phyloP scores from a whole-genome alignment of 441 rosid species.

The Flueggea neowawraea region DNA sequence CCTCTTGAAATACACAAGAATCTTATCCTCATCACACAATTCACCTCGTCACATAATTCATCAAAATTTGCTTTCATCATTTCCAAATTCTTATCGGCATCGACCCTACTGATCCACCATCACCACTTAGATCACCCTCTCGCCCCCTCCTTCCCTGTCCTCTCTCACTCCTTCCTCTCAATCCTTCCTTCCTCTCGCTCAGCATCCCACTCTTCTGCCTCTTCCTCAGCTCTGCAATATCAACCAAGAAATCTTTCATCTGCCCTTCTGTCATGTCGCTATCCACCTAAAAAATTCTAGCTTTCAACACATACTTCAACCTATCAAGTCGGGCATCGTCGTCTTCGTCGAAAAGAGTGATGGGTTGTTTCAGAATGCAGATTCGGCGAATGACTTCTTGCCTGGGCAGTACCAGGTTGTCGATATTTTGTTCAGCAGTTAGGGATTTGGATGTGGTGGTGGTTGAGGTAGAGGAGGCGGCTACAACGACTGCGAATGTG shows the following conservation, averaged over 20 bases:
- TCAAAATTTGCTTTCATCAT: conserved; percentile 73
- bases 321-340: no score
- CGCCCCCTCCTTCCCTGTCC: conserved; percentile 61
- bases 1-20: conserved; percentile 73
- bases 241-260: conserved; percentile 79
- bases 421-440: conserved; percentile 52
- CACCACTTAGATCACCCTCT: conserved; percentile 62
- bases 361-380: conserved; percentile 75
- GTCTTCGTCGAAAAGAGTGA: conserved; percentile 87
- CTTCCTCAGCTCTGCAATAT: conserved; percentile 72
- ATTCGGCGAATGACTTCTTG: conserved; percentile 81
- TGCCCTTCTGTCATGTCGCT: conserved; percentile 80
- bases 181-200: conserved; percentile 61
- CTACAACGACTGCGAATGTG: conserved; percentile 20
- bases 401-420: conserved; percentile 58
- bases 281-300: conserved; percentile 77
- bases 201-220: conserved; percentile 69
- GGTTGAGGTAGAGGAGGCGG: conserved; percentile 31
- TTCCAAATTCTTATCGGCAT: conserved; percentile 68
- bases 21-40: conserved; percentile 54
- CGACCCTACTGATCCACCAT: conserved; percentile 70
- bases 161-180: conserved; percentile 64
- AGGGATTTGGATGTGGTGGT: conserved; percentile 53
- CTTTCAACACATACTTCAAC: conserved; percentile 63
- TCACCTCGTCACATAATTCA: conserved; percentile 53